phyloP scores from a whole-genome alignment of 495 filamentous ascomycete species.

The Daldinia bambusicola region DNA sequence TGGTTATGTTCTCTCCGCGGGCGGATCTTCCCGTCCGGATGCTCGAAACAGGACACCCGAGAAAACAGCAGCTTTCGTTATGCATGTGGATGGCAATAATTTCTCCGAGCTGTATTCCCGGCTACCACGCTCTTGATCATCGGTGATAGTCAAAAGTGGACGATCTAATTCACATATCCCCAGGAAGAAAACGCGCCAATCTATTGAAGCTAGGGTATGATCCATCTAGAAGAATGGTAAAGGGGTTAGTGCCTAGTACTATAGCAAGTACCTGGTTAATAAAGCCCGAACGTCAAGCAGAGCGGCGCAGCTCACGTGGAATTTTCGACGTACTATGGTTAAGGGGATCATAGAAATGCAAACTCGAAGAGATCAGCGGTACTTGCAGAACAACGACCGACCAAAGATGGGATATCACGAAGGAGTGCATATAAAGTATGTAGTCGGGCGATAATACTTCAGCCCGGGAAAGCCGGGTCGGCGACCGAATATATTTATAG shows the following conservation, averaged over 20 bases:
- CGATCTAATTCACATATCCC: not conserved
- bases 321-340: not conserved
- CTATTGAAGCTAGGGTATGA: constrained; percentile 1
- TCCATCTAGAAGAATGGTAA: not conserved
- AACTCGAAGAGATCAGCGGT: constrained; percentile 25
- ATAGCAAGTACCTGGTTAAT: constrained; percentile 7
- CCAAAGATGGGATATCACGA: not conserved
- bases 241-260: not conserved
- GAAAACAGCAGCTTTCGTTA: not conserved
- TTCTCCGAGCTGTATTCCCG: not conserved
- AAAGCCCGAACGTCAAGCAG: constrained; percentile 3
- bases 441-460: constrained; percentile 25
- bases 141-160: not conserved
- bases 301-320: constrained; percentile 12
- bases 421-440: constrained; percentile 12
- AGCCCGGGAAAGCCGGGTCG: constrained; percentile 32
- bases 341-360: constrained; percentile 6
- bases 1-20: not conserved
- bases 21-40: not conserved
- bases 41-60: not conserved
- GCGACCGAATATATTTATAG: constrained; percentile 37
- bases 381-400: constrained; percentile 1
- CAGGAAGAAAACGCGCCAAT: not conserved
- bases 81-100: not conserved
- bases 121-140: constrained; percentile 5